These are phyloP conservation scores for Knoxia roxburghii DNA, from an alignment of 257 asterid genomes.

Conservation along the genomic window DNA sequence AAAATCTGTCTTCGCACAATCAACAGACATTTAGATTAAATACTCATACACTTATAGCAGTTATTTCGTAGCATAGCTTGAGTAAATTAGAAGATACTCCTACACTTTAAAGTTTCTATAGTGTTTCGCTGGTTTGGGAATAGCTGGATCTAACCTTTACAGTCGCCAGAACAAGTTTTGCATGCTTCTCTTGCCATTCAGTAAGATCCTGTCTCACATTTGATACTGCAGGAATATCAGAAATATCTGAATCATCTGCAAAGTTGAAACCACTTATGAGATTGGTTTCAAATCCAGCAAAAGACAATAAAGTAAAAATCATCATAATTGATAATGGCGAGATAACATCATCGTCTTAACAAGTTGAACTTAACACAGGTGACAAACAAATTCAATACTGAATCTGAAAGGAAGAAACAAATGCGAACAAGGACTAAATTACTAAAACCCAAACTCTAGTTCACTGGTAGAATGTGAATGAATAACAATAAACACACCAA, in stretches of 20 bases:
- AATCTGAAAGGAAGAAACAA: not conserved
- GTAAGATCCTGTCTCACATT: constrained; percentile 91
- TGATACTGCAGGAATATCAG: constrained; percentile 72
- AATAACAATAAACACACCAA: not conserved
- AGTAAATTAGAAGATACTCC: not conserved
- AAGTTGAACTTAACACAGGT: not conserved
- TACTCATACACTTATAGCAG: not conserved
- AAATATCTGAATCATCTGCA: constrained; percentile 71
- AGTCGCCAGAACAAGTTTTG: constrained; percentile 74
- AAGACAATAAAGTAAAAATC: not conserved
- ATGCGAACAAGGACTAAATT: not conserved
- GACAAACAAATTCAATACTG: not conserved
- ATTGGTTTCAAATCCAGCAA: not conserved
- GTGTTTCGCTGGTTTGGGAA: not conserved
- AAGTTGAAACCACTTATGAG: constrained; percentile 23
- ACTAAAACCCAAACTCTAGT: not conserved
- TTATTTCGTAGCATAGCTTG: not conserved
- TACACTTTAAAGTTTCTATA: not conserved
- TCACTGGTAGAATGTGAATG: not conserved
- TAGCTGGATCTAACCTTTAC: constrained; percentile 59
- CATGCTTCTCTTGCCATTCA: constrained; percentile 90
- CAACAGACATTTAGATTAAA: not conserved
- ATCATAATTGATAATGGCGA: not conserved
- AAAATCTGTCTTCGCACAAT: not conserved
- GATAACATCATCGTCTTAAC: constrained; percentile 1